Base-by-base conservation (phyloP, 2,329 filamentous ascomycete genomes). In the Thielaviopsis cerberus region DNA sequence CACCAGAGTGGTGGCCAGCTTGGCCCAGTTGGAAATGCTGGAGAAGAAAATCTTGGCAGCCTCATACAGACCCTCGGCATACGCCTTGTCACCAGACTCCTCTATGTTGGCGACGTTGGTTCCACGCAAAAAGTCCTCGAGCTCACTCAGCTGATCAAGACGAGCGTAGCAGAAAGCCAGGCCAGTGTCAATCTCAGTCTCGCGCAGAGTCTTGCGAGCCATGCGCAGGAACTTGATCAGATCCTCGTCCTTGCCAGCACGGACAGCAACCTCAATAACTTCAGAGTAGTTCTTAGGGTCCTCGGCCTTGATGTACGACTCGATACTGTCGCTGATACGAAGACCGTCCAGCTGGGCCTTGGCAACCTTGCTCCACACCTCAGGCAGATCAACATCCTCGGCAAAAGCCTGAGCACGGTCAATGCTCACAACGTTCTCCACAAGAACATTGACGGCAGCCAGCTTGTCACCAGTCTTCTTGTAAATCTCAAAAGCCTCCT, bases 1-100 rank as follows among this genome's bases (percentile, higher is more conserved):
- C n/a, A 98, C 92, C 61, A 97, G 80, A 11, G 92, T 98, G 11
- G 92, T 97, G 15, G 92, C 90, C 66, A 98, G 83, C 77, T 98
- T 98, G 58, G 91, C 91, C 92, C 92, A 98, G 79, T 98, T 98
- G 57, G 92, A 98, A 69, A 98, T 94, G 74, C 88, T 97, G 58
- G 82, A 88, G 75, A 83, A 98, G 79, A 97, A 98, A 67, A 98
- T 97, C 81, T 98, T 98, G 63, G 92, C 88, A 51, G 92, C 92
- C 76, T 97, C 86, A 67, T 92, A 91, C 67, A 88, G 83, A 61
- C 91, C 91, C 73, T 98, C 92, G 62, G 83, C 86, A 64, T 95
- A 97, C 23, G 92, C 91, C 77, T 96, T 96, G 78, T 98, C 92
- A 76, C 92, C 92, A 61, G 89, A 97, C 65, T 92, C 87, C 69